Evolutionary conservation across 2,329 filamentous ascomycete species (phyloP), one percentile per base, ranked within the genome.

Genomic region (Colletotrichum horii): DNA sequence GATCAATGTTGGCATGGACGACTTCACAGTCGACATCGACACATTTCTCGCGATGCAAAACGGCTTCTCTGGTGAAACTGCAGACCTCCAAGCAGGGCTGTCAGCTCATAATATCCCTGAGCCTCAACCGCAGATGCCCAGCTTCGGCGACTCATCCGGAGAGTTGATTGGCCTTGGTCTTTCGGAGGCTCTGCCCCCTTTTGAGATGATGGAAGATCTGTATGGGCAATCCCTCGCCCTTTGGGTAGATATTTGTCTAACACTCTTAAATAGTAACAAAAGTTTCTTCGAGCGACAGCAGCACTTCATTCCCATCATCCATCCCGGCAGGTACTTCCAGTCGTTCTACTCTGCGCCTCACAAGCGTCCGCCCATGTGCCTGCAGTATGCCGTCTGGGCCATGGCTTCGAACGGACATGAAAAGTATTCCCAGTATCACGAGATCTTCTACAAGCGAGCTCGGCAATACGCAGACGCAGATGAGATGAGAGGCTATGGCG

Each of bases 381-480:
- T 98, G 56, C 91, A 96, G 80, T 98, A 98, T 83, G 93, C 93
- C 28, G 95, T 98, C 82, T 98, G 96, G 95, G 91, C 93, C n/a
- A 87, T 95, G 79, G 95, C 95, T 11, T 92, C 95, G 7, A 90
- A 91, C 16, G 88, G 93, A 2, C 91, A 93, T 36, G 90, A 94
- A 55, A 95, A 95, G 80, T 97, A 97, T 80, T 87, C 89, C 9
- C 86, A 87, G 11, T 90, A 95, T 52, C 92, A 95, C 76, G 93
- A 94, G 9, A 89, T 96, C 64, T 96, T 98, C 80, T 98, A 98
- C 82, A 90, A 91, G 66, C 91, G 95, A 56, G 91, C 96, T 6
- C 91, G 96, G 34, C 96, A 96, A 78, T 98, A 98, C 81, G 89
- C 93, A 0, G 93, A 98, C 78, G 87, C 91, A 43, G 95, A 97